Evolutionary conservation across 2,329 filamentous ascomycete species (phyloP).

Genomic region (Penicillium expansum): DNA sequence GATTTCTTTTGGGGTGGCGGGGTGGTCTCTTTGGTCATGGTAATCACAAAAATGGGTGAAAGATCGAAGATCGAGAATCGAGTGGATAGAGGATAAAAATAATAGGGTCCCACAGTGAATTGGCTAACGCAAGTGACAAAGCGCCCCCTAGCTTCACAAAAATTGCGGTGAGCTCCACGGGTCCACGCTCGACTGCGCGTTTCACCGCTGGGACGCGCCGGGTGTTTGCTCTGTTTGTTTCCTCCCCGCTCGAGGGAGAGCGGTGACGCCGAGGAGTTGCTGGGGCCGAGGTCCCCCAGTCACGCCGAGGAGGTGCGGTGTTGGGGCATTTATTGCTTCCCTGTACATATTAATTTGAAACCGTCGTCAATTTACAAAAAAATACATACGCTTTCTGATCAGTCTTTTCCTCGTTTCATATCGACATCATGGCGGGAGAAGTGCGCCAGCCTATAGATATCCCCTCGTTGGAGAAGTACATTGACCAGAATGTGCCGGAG

Average conservation of each 20-base stretch:
- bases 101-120: neutral
- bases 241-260: conserved; percentile 2
- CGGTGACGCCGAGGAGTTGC: conserved; percentile 8
- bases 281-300: conserved; percentile 12
- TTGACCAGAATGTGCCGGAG: conserved; percentile 73
- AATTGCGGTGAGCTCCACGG: conserved; percentile 27
- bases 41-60: conserved; percentile 14
- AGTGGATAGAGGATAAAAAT: neutral
- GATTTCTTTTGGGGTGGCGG: conserved; percentile 31
- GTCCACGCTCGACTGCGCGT: conserved; percentile 17
- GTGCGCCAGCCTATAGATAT: conserved; percentile 90
- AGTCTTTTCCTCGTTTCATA: neutral
- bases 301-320: neutral
- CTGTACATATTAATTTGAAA: neutral
- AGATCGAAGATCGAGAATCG: neutral
- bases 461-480: conserved; percentile 72
- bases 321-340: neutral
- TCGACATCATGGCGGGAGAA: conserved; percentile 68
- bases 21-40: conserved; percentile 46
- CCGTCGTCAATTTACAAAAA: neutral
- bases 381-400: neutral
- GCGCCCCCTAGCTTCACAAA: conserved; percentile 8
- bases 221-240: conserved; percentile 21
- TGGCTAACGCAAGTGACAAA: conserved; percentile 1
- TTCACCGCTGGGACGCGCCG: conserved; percentile 25